phyloP scores from a whole-genome alignment of 2,329 filamentous ascomycete genomes.

The Cladobotryum protrusum region DNA sequence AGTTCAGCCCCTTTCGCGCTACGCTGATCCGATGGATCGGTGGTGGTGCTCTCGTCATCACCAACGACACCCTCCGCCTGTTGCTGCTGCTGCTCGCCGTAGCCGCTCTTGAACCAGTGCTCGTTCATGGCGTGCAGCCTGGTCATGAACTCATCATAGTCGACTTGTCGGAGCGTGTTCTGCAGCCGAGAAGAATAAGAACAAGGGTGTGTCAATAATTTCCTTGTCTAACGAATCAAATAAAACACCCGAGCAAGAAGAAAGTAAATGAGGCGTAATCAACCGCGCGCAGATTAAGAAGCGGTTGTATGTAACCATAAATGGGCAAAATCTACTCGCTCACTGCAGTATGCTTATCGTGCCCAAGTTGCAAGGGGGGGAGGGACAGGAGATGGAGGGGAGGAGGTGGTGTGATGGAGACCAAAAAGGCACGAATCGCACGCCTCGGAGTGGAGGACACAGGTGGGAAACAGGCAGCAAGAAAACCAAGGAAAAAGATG shows the following conservation, averaged over 20 bases:
- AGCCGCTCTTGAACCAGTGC: slow-evolving; percentile 12
- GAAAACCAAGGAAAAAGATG: not conserved
- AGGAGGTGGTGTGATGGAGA: too few relatives aligned
- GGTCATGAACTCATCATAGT: slow-evolving; percentile 20
- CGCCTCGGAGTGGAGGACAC: too few relatives aligned
- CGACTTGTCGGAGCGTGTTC: slow-evolving; percentile 20
- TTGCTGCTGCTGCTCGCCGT: too few relatives aligned
- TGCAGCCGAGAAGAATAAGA: slow-evolving; percentile 5
- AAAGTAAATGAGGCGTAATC: too few relatives aligned
- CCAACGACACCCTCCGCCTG: not conserved
- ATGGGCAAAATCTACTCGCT: too few relatives aligned
- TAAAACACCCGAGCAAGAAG: not conserved
- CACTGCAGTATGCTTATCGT: too few relatives aligned
- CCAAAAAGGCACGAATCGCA: too few relatives aligned
- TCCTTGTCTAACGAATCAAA: too few relatives aligned
- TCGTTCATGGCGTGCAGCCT: slow-evolving; percentile 13
- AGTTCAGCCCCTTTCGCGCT: slow-evolving; percentile 16
- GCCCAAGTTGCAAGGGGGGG: too few relatives aligned
- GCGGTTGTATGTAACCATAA: too few relatives aligned
- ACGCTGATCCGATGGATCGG: slow-evolving; percentile 3
- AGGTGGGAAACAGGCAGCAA: not conserved
- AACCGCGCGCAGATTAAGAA: too few relatives aligned
- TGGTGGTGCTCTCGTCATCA: not conserved
- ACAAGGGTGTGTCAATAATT: not conserved
- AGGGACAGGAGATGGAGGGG: too few relatives aligned